Conservation (phyloP, 2,329 filamentous ascomycete genomes). For the Pseudopithomyces chartarum region DNA sequence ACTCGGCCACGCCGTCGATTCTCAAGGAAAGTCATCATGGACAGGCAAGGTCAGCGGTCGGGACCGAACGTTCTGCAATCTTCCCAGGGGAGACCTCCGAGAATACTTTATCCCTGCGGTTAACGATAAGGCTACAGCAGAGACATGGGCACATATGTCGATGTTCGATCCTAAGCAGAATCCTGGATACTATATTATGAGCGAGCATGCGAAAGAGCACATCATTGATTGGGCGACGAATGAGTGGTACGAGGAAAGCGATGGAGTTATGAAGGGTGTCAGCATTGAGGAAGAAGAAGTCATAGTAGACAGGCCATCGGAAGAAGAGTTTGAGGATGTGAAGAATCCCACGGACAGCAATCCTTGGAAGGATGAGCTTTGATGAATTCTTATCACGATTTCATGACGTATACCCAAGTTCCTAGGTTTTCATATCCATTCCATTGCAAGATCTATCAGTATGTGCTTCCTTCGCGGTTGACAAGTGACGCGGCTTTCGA, state of each 20-base stretch:
- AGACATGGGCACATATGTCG: conserved; percentile 79
- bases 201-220: conserved; percentile 67
- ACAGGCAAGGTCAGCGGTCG: conserved; percentile 66
- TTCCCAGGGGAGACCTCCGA: conserved; percentile 42
- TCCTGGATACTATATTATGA: conserved; percentile 71
- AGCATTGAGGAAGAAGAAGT: conserved; percentile 39
- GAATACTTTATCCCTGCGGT: conserved; percentile 52
- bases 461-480: too few relatives aligned
- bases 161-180: conserved; percentile 77
- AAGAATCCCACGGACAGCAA: conserved; percentile 13
- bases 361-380: conserved; percentile 6
- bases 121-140: conserved; percentile 80
- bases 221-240: conserved; percentile 69
- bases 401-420: background rate
- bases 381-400: background rate
- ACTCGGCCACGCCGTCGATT: conserved; percentile 70
- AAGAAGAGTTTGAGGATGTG: conserved; percentile 33
- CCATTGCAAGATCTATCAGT: too few relatives aligned
- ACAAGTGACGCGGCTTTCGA: too few relatives aligned
- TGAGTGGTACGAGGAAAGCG: conserved; percentile 66
- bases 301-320: conserved; percentile 23
- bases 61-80: conserved; percentile 85
- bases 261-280: conserved; percentile 28
- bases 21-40: conserved; percentile 45
- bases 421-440: background rate